phyloP scores from a whole-genome alignment of 2,329 filamentous ascomycete species.

The Rhinocladiella mackenziei region DNA sequence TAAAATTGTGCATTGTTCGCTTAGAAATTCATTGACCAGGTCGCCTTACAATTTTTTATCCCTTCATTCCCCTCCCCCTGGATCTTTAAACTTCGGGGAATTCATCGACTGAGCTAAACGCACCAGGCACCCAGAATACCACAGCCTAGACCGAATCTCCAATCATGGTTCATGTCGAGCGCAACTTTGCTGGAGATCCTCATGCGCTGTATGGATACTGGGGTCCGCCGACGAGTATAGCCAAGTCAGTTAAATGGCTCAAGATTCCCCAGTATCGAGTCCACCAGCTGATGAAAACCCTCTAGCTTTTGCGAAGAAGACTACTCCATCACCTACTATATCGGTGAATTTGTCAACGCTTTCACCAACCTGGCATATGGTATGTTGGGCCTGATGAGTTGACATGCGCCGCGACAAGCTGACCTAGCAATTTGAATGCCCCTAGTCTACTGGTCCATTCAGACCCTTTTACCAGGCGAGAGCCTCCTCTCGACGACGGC shows the following conservation, averaged over 20 bases:
- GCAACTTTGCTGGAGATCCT: constrained; percentile 20
- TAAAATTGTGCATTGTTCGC: too few species aligned
- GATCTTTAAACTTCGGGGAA: neutral
- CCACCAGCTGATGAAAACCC: too few species aligned
- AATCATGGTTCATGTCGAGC: constrained; percentile 18
- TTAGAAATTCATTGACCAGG: too few species aligned
- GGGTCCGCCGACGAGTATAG: constrained; percentile 22
- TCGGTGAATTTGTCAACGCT: constrained; percentile 34
- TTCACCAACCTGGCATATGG: constrained; percentile 32
- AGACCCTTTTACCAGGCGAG: constrained; percentile 16
- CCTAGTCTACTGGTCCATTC: constrained; percentile 24
- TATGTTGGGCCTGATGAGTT: constrained; percentile 1
- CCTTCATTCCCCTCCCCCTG: too few species aligned
- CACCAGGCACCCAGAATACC: neutral
- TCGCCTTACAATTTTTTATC: too few species aligned
- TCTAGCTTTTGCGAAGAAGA: constrained; percentile 30
- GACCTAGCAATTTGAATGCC: neutral
- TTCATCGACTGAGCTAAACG: neutral
- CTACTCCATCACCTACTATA: constrained; percentile 29
- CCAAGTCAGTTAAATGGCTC: constrained; percentile 26
- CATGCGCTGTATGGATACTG: constrained; percentile 21
- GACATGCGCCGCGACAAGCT: neutral
- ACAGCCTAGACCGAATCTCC: neutral
- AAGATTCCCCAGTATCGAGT: too few species aligned
- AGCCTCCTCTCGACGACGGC: constrained; percentile 17